Conservation (phyloP, 306 rosid species). For the Sindora glabra region DNA sequence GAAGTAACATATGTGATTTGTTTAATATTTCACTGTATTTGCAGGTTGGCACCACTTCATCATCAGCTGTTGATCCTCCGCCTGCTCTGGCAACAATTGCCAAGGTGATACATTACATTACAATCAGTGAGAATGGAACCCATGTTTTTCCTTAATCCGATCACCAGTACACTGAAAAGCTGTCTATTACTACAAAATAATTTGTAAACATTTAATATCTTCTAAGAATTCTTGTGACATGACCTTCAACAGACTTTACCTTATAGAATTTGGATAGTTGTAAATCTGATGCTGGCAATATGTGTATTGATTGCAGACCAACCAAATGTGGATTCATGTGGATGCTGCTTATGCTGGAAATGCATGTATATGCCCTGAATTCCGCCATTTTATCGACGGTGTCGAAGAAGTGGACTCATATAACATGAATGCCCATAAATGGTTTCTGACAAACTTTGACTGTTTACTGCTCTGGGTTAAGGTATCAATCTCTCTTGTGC, state of each 20-base stretch:
- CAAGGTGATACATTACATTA: slow-evolving; percentile 42
- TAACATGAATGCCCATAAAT: slow-evolving; percentile 93
- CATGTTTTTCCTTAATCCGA: no score
- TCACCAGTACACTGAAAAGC: no score
- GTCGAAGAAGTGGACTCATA: slow-evolving; percentile 89
- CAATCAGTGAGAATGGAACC: no score
- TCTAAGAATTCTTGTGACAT: no score
- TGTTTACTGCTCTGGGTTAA: slow-evolving; percentile 92
- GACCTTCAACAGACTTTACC: no score
- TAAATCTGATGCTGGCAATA: slow-evolving; percentile 11
- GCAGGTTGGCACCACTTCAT: slow-evolving; percentile 94
- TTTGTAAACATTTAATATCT: no score
- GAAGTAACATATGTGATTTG: background rate
- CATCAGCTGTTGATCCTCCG: slow-evolving; percentile 89
- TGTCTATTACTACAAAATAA: no score
- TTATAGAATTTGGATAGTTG: no score
- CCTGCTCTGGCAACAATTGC: slow-evolving; percentile 53
- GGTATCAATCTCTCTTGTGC: slow-evolving; percentile 36
- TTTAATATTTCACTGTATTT: background rate
- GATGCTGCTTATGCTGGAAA: slow-evolving; percentile 99
- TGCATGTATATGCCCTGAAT: slow-evolving; percentile 92
- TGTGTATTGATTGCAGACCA: slow-evolving; percentile 34
- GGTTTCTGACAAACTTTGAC: slow-evolving; percentile 90
- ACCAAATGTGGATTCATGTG: slow-evolving; percentile 81
- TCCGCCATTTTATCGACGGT: slow-evolving; percentile 70